These are phyloP conservation scores for Populus tomentosa DNA, from an alignment of 441 rosid species.

Conservation along the genomic window DNA sequence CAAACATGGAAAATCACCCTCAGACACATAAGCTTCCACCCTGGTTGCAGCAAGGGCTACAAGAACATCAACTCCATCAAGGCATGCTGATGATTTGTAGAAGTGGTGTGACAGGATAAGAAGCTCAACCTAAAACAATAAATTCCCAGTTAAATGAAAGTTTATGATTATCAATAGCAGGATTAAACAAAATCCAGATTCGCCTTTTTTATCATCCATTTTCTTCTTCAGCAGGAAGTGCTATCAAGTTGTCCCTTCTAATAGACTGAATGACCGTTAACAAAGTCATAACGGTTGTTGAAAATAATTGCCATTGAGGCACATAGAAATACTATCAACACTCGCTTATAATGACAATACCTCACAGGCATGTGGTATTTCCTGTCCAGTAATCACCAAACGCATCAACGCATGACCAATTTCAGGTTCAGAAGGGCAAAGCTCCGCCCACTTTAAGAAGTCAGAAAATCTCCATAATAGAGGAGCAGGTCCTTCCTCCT, in stretches of 20 bases:
- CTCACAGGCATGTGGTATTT: conserved; percentile 98
- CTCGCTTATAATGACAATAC: conserved; percentile 31
- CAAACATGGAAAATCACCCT: conserved; percentile 94
- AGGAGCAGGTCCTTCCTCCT: conserved; percentile 99
- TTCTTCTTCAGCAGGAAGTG: not conserved
- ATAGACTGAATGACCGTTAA: not conserved
- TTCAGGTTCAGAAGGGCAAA: conserved; percentile 98
- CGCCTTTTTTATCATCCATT: not conserved
- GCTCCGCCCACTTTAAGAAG: conserved; percentile 96
- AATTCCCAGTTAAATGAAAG: conserved; percentile 16
- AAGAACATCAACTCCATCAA: conserved; percentile 99
- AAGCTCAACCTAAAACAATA: conserved; percentile 68
- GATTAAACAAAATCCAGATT: not conserved
- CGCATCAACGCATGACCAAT: conserved; percentile 99
- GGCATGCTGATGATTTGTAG: conserved; percentile 97
- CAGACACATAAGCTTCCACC: conserved; percentile 88
- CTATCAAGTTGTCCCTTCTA: not conserved
- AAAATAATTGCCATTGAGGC: not conserved
- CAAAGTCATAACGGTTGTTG: not conserved
- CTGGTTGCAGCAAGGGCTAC: conserved; percentile 96
- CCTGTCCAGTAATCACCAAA: conserved; percentile 94
- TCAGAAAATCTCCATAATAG: conserved; percentile 95
- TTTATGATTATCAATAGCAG: not conserved
- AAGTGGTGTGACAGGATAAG: conserved; percentile 87
- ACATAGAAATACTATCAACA: conserved; percentile 11